These are phyloP conservation scores for Aspergillus cejpii DNA, from an alignment of 2,329 filamentous ascomycete species.

Conservation along the genomic window DNA sequence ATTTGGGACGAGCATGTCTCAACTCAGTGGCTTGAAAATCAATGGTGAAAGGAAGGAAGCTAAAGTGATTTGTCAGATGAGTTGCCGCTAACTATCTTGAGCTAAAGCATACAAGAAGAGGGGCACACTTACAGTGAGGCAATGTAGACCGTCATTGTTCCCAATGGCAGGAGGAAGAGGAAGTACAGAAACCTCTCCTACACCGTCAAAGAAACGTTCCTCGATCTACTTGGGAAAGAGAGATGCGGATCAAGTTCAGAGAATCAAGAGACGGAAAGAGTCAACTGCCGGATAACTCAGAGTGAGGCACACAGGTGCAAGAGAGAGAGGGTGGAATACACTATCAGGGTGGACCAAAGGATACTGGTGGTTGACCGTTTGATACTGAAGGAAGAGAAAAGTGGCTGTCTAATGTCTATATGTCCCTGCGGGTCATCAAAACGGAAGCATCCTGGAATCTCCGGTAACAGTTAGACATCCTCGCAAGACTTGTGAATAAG, in stretches of 20 bases:
- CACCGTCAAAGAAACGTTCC: not conserved
- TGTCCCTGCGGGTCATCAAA: conserved; percentile 6
- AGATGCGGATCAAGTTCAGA: too few relatives aligned
- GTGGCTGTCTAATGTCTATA: conserved; percentile 8
- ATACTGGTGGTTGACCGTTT: not conserved
- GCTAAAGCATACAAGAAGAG: not conserved
- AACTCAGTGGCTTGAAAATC: conserved; percentile 27
- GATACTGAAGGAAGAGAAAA: conserved; percentile 5
- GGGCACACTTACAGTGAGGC: conserved; percentile 28
- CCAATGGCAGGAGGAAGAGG: not conserved
- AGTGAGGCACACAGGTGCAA: not conserved
- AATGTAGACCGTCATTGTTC: conserved; percentile 31
- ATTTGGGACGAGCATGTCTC: conserved; percentile 19
- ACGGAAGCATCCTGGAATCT: conserved; percentile 10
- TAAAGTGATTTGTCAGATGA: conserved; percentile 11
- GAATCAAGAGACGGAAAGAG: too few relatives aligned
- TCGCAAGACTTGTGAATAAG: conserved; percentile 9
- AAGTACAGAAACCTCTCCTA: not conserved
- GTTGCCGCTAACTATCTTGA: not conserved
- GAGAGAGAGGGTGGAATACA: not conserved
- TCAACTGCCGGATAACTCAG: not conserved
- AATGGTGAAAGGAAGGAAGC: conserved; percentile 36
- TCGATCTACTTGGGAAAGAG: not conserved
- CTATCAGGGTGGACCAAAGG: not conserved
- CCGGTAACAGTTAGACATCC: conserved; percentile 12